These are phyloP conservation scores for Monoraphidium neglectum DNA, from an alignment of 139 green algal species.

Conservation along the genomic window DNA sequence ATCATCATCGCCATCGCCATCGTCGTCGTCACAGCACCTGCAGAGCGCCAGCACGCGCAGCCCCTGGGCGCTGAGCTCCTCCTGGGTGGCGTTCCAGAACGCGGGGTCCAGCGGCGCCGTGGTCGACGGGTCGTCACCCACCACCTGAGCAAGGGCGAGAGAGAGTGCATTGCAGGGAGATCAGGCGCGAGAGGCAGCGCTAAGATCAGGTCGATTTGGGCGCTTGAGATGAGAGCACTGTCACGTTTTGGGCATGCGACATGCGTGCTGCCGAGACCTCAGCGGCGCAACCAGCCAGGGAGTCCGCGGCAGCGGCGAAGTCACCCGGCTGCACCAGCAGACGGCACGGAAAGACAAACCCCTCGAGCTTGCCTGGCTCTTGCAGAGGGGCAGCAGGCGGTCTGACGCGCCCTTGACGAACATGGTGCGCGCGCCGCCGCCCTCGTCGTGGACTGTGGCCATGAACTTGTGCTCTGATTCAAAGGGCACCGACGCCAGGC, in stretches of 20 bases:
- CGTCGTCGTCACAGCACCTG: no score
- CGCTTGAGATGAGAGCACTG: no score
- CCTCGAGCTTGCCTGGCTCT: constrained; percentile 14
- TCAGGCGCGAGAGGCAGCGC: no score
- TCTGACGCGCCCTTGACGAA: constrained; percentile 46
- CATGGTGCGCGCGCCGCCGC: constrained; percentile 13
- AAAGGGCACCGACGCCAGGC: constrained; percentile 34
- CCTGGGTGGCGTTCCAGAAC: constrained; percentile 34
- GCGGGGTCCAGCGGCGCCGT: constrained; percentile 15
- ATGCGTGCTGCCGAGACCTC: not conserved
- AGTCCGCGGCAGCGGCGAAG: not conserved
- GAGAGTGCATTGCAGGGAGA: no score
- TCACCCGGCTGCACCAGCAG: no score
- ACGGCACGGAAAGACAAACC: no score
- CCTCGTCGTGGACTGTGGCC: no score
- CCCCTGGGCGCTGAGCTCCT: constrained; percentile 28
- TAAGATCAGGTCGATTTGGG: no score
- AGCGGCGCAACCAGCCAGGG: not conserved
- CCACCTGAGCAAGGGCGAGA: no score
- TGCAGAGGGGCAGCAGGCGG: constrained; percentile 36
- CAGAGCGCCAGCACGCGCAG: constrained; percentile 33
- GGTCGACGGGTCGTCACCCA: not conserved
- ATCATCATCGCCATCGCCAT: no score
- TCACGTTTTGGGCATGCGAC: not conserved
- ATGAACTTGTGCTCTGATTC: constrained; percentile 51